These are phyloP conservation scores for Pichia sp. DNA, from an alignment of 1,139 yeast species.

Conservation along the genomic window DNA sequence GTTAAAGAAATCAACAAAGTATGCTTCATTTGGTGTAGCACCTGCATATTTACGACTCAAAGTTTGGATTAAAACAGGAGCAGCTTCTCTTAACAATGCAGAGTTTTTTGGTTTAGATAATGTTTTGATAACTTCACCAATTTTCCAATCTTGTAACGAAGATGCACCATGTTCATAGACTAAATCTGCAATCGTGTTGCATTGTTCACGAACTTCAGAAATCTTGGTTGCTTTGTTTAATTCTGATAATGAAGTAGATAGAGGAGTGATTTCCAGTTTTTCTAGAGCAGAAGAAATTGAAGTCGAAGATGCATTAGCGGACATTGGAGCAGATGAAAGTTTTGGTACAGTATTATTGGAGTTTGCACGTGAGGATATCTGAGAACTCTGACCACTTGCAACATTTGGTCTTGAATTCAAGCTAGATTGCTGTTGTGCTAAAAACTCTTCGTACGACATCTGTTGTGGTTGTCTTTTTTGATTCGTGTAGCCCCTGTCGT, in stretches of 20 bases:
- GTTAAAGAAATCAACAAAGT: conserved; percentile 54
- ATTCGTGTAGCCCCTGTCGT: conserved; percentile 6
- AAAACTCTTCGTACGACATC: conserved; percentile 29
- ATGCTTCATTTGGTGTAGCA: conserved; percentile 69
- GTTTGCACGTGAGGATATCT: conserved; percentile 27
- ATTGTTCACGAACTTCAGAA: conserved; percentile 61
- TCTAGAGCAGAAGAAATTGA: conserved; percentile 70
- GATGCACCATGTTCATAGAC: conserved; percentile 45
- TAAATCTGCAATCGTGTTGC: conserved; percentile 50
- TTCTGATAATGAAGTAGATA: conserved; percentile 53
- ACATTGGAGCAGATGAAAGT: conserved; percentile 24
- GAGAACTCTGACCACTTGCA: conserved; percentile 17
- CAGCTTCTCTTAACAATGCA: conserved; percentile 69
- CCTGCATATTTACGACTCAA: conserved; percentile 65
- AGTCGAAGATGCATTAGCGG: conserved; percentile 33
- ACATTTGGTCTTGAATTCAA: conserved; percentile 17
- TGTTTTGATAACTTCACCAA: conserved; percentile 58
- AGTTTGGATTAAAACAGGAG: conserved; percentile 62
- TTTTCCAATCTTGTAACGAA: conserved; percentile 59
- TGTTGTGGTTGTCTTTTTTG: conserved; percentile 18
- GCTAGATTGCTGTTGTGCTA: conserved; percentile 17
- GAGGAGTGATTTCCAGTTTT: conserved; percentile 65
- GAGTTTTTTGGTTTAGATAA: conserved; percentile 71
- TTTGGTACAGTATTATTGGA: conserved; percentile 18
- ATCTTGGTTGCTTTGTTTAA: conserved; percentile 56